Evolutionary conservation across 2,329 filamentous ascomycete species (phyloP).

Genomic region (Aureobasidium pullulans): DNA sequence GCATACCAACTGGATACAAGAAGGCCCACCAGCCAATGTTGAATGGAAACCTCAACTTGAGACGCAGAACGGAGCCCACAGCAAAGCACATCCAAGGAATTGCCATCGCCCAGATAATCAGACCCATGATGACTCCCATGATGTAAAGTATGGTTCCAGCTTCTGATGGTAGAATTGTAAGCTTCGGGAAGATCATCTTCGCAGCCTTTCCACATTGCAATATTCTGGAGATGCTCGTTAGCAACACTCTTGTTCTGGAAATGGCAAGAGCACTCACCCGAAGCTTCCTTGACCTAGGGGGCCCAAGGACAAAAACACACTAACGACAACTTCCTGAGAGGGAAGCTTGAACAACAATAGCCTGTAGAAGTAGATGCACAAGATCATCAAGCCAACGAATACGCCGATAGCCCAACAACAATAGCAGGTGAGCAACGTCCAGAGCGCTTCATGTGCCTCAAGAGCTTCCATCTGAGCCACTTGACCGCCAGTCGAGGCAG

Average conservation of each 20-base stretch:
- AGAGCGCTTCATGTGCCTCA: constrained; percentile 48
- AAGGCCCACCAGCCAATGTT: constrained; percentile 60
- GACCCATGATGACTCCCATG: constrained; percentile 43
- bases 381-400: constrained; percentile 53
- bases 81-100: constrained; percentile 49
- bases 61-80: constrained; percentile 39
- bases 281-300: constrained; percentile 61
- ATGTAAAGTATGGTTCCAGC: constrained; percentile 52
- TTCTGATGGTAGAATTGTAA: constrained; percentile 30
- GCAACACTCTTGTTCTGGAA: not conserved
- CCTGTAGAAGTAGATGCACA: constrained; percentile 64
- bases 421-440: constrained; percentile 58
- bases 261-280: constrained; percentile 24
- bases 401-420: constrained; percentile 61
- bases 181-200: constrained; percentile 32
- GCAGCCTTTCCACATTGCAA: constrained; percentile 41
- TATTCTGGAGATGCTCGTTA: constrained; percentile 31
- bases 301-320: constrained; percentile 59
- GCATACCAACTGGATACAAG: constrained; percentile 41
- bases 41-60: constrained; percentile 43
- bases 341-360: constrained; percentile 60
- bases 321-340: constrained; percentile 59
- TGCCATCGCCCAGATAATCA: constrained; percentile 51
- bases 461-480: constrained; percentile 54
- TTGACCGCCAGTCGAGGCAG: constrained; percentile 56